Conservation (phyloP, 331 rosid genomes). For the Prunus yedoensis region DNA sequence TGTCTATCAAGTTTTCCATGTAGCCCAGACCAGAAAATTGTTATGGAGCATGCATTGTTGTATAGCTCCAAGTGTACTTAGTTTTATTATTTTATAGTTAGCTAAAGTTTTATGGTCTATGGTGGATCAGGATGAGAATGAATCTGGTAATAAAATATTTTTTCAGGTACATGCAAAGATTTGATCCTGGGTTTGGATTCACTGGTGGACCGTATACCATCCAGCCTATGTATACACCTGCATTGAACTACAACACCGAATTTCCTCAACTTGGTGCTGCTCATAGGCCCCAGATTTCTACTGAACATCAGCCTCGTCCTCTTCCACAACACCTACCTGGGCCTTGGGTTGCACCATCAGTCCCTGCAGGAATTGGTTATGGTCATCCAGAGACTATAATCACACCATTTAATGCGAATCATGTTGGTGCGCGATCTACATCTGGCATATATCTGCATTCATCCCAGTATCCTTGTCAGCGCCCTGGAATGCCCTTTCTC, state of each 20-base stretch:
- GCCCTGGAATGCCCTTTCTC: slow-evolving; percentile 75
- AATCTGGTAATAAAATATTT: slow-evolving; percentile 5
- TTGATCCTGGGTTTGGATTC: slow-evolving; percentile 96
- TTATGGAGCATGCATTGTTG: background rate
- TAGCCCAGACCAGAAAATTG: background rate
- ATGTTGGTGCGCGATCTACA: slow-evolving; percentile 73
- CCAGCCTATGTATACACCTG: slow-evolving; percentile 90
- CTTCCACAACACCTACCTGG: slow-evolving; percentile 77
- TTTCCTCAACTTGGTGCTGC: slow-evolving; percentile 93
- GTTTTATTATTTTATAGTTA: background rate
- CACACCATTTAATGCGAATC: slow-evolving; percentile 76
- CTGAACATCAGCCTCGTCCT: slow-evolving; percentile 76
- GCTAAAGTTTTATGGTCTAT: background rate
- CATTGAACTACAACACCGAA: slow-evolving; percentile 85
- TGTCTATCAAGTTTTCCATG: background rate
- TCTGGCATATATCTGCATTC: slow-evolving; percentile 85
- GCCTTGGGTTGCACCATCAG: slow-evolving; percentile 65
- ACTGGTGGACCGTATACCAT: slow-evolving; percentile 81
- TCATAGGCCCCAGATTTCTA: slow-evolving; percentile 76
- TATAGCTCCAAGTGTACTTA: background rate
- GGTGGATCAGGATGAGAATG: no score
- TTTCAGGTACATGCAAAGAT: slow-evolving; percentile 89
- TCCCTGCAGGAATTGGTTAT: slow-evolving; percentile 81
- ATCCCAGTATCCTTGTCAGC: slow-evolving; percentile 85
- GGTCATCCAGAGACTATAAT: slow-evolving; percentile 81